These are phyloP conservation scores for Cicer chorassanicum DNA, from an alignment of 306 rosid species.

Conservation along the genomic window DNA sequence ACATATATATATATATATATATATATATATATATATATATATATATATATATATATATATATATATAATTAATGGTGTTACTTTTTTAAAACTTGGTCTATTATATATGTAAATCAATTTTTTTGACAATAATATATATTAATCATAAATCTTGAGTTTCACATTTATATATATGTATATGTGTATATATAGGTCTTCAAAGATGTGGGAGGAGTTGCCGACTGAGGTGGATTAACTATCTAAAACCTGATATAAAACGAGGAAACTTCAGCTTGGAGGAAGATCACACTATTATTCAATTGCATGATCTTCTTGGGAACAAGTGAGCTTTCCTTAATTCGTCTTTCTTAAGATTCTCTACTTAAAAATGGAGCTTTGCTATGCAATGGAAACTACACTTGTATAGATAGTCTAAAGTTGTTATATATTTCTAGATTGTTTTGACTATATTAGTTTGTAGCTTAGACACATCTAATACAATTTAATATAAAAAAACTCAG, in stretches of 20 bases:
- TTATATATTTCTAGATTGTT: too few relatives aligned
- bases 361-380: background rate
- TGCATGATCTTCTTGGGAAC: constrained; percentile 53
- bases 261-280: constrained; percentile 44
- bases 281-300: constrained; percentile 44
- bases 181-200: constrained; percentile 38
- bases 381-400: background rate
- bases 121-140: background rate
- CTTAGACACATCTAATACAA: too few relatives aligned
- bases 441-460: too few relatives aligned
- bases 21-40: too few relatives aligned
- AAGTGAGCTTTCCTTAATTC: constrained; percentile 21
- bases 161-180: background rate
- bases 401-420: too few relatives aligned
- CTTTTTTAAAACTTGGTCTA: too few relatives aligned
- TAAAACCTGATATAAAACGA: constrained; percentile 46
- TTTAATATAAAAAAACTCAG: too few relatives aligned
- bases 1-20: too few relatives aligned
- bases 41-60: too few relatives aligned
- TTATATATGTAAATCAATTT: background rate
- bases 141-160: background rate
- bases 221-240: constrained; percentile 50
- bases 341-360: background rate
- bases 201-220: constrained; percentile 55
- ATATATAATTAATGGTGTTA: too few relatives aligned